A percentile compares a stretch with the other conserved stretches of the same genome.
Evolutionary conservation across 2,329 filamentous ascomycete genomes (phyloP).

Genomic region (Erysiphe neolycopersici): DNA sequence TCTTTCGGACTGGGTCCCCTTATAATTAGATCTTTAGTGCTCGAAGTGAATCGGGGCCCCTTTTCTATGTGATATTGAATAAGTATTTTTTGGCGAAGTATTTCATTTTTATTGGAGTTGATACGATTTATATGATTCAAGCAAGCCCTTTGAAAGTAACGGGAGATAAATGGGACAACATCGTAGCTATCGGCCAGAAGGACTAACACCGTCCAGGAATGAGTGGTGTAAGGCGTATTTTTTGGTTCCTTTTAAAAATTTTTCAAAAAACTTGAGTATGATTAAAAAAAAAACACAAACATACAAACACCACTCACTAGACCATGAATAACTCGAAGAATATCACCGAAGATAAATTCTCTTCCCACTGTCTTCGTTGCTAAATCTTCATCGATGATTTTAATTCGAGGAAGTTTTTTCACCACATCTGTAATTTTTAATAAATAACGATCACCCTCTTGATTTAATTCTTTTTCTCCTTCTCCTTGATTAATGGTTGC

Average conservation of each 20-base stretch:
- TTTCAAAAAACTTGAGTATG: too few relatives aligned
- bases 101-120: conserved; percentile 28
- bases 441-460: conserved; percentile 20
- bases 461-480: conserved; percentile 1
- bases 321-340: conserved; percentile 38
- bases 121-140: conserved; percentile 27
- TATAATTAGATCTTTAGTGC: conserved; percentile 38
- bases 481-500: too few relatives aligned
- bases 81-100: conserved; percentile 40
- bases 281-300: too few relatives aligned
- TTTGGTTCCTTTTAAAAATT: conserved; percentile 4
- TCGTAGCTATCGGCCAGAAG: conserved; percentile 51
- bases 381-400: conserved; percentile 40
- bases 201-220: conserved; percentile 37
- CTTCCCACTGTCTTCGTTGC: conserved; percentile 33
- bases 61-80: conserved; percentile 39
- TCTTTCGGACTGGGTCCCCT: conserved; percentile 24
- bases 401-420: conserved; percentile 31
- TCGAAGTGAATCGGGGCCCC: conserved; percentile 28
- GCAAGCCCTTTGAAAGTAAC: conserved; percentile 22
- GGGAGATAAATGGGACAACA: conserved; percentile 27
- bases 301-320: conserved; percentile 14
- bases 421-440: conserved; percentile 22
- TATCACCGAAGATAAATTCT: conserved; percentile 36
- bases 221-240: conserved; percentile 22